These are phyloP conservation scores for Eucalyptus sp. DNA, from an alignment of 345 rosid genomes.

Conservation along the genomic window DNA sequence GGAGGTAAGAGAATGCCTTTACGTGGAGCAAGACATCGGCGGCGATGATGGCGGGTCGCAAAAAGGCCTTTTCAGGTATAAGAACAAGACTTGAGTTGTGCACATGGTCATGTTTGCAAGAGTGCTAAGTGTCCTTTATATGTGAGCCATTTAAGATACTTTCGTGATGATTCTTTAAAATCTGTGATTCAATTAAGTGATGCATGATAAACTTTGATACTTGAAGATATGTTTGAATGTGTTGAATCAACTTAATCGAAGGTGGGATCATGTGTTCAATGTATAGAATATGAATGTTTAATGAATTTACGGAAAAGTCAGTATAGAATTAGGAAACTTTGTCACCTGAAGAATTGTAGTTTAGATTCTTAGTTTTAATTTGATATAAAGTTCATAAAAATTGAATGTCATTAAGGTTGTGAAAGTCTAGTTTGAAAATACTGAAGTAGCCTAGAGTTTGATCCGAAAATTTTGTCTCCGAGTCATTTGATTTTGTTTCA, in stretches of 20 bases:
- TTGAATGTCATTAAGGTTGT: background rate
- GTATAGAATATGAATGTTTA: too few species aligned
- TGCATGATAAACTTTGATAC: too few species aligned
- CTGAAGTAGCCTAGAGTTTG: background rate
- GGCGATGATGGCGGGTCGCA: background rate
- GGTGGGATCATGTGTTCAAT: too few species aligned
- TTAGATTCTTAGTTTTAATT: background rate
- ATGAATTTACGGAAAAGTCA: background rate
- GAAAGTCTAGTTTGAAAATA: background rate
- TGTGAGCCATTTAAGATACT: too few species aligned
- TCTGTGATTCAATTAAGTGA: too few species aligned
- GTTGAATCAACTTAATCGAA: too few species aligned
- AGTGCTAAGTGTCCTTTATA: background rate
- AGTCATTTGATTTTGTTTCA: too few species aligned
- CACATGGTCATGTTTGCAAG: background rate
- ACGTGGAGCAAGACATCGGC: background rate
- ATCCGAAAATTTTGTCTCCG: background rate
- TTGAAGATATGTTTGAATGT: too few species aligned
- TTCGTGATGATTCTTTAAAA: too few species aligned
- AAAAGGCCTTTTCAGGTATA: slow-evolving; percentile 1
- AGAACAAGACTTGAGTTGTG: background rate
- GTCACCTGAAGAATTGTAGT: background rate
- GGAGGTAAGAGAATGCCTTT: slow-evolving; percentile 3
- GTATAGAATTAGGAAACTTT: background rate
- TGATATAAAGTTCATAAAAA: too few species aligned